Percentiles rank a stretch among this genome's conserved stretches.
Conservation (phyloP, 805 yeast species). For the Saccharomyces paradoxus region DNA sequence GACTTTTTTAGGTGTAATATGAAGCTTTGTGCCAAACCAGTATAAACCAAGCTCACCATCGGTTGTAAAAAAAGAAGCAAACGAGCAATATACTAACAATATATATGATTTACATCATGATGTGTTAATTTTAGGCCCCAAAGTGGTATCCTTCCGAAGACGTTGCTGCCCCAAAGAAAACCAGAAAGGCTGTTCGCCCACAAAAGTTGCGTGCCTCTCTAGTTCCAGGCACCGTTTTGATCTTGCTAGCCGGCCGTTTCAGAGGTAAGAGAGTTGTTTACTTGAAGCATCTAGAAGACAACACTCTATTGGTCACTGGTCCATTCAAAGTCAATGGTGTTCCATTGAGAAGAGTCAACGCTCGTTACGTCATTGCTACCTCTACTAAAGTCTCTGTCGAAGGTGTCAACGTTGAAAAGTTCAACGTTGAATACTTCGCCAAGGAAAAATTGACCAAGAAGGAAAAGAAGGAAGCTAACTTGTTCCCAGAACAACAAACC, state of each 20-base stretch:
- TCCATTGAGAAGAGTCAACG: conserved; percentile 97
- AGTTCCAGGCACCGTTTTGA: conserved; percentile 96
- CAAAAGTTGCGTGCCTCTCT: conserved; percentile 92
- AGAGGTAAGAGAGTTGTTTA: conserved; percentile 99
- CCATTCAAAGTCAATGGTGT: conserved; percentile 99
- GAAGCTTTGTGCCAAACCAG: neutral
- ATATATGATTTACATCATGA: neutral
- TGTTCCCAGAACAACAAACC: conserved; percentile 72
- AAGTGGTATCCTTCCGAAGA: conserved; percentile 94
- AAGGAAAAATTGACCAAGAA: conserved; percentile 82
- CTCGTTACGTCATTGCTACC: conserved; percentile 98
- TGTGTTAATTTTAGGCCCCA: conserved; percentile 47
- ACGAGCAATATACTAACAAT: conserved; percentile 12
- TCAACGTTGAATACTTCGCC: conserved; percentile 91
- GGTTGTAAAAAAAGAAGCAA: neutral
- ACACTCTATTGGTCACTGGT: conserved; percentile 94
- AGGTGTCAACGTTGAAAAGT: conserved; percentile 79
- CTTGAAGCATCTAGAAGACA: conserved; percentile 95
- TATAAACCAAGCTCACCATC: neutral
- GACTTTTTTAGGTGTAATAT: no score
- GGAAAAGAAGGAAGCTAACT: conserved; percentile 84
- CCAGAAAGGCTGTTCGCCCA: conserved; percentile 88
- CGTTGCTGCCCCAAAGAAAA: conserved; percentile 76
- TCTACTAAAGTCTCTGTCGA: conserved; percentile 82
- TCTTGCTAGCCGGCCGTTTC: conserved; percentile 97